Percentiles rank a stretch among this genome's conserved stretches.
These are phyloP conservation scores for Cenchrus americanus DNA, from an alignment of 176 grass and related monocot genomes.

Conservation along the genomic window DNA sequence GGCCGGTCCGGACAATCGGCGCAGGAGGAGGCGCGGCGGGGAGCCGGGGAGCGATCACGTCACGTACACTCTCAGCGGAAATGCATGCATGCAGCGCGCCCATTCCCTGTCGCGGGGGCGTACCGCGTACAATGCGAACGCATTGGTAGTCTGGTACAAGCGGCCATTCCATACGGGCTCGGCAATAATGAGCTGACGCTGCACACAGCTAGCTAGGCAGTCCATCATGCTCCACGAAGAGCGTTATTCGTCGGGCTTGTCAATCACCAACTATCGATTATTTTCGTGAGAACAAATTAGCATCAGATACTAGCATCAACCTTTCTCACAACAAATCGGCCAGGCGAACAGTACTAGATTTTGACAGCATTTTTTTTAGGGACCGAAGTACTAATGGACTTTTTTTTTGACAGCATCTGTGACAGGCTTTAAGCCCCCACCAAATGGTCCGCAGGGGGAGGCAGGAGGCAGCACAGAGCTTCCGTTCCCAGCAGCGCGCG, in stretches of 20 bases:
- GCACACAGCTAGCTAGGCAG: neutral
- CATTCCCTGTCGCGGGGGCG: neutral
- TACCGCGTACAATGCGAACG: neutral
- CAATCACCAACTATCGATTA: too few species aligned
- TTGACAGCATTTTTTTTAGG: too few species aligned
- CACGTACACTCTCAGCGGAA: neutral
- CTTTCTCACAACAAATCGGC: too few species aligned
- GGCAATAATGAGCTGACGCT: neutral
- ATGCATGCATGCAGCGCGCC: neutral
- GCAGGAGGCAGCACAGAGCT: slow-evolving; percentile 16
- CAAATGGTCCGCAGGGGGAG: neutral
- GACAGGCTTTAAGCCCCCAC: slow-evolving; percentile 6
- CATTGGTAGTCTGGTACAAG: neutral
- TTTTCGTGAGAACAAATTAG: too few species aligned
- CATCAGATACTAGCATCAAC: too few species aligned
- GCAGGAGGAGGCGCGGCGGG: neutral
- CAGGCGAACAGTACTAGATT: too few species aligned
- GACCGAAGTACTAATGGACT: too few species aligned
- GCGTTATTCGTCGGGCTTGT: too few species aligned
- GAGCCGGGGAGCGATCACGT: neutral
- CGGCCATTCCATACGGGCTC: neutral
- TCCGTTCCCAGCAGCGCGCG: slow-evolving; percentile 29
- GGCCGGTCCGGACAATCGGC: neutral
- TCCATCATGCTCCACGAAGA: neutral
- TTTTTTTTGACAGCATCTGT: neutral